Evolutionary conservation across 306 rosid genomes (phyloP), one percentile per base, ranked within the genome.

Genomic region (Quercus suber): DNA sequence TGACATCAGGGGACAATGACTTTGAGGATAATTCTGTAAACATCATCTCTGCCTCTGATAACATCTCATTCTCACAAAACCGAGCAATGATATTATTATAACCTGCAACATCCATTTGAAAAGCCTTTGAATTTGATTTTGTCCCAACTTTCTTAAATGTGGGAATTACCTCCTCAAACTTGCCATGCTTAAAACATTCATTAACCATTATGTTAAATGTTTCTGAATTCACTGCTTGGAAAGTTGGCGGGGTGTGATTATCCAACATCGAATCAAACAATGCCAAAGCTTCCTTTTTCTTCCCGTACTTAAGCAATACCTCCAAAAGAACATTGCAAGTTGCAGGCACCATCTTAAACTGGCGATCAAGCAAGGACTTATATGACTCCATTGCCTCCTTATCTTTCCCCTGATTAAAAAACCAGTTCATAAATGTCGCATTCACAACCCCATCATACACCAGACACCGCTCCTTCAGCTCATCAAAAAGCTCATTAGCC

Each of bases 371-470:
- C 72, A 89, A 82, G 4, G 93, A 92, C 90, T 64, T 91, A 58
- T 95, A 95, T 0, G 98, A 93, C 12, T 91, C 98, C 96, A 95
- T 93, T 2, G 98, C 99, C 84, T 91, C 98, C 81, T 89, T 91
- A 49, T 76, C 88, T 73, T 81, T 81, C 55, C 98, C 98, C 63
- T 71, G 52, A 1, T 45, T 80, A 73, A 95, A 93, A 75, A 87
- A 93, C 98, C 97, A 91, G 18, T 92, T 95, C 98, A 92, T 95
- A 53, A 88, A 95, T 12, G 98, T 92, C 0, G 97, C 91, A 84
- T 85, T 92, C 23, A 95, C 90, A 73, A 91, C 94, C n/a, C 99
- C 99, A 69, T 95, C 96, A 76, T 95, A 95, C 1, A 93, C 99
- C 83, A 87, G 60, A 58, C 99, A 95, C 61, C 99, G 74, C 80